Base-by-base conservation (phyloP, 1,284 basidiomycete genomes). In the Cryptococcus sp. region DNA sequence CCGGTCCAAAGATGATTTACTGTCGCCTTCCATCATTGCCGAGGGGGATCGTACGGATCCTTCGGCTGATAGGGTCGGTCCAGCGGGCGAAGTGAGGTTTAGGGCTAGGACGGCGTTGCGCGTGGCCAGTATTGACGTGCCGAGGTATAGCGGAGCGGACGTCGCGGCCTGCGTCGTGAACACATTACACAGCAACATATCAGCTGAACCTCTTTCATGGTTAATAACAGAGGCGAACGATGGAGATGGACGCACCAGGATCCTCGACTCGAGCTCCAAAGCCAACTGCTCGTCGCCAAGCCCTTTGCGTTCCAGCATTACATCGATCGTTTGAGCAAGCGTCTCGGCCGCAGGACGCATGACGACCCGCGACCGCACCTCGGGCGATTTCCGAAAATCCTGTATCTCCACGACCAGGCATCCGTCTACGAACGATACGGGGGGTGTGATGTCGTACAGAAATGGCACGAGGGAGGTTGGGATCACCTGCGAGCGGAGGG, bases 401-500 rank as follows among this genome's bases (percentile, higher is more conserved):
- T 79, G 76, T 20, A 80, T 61, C 61, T 80, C 78, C 40, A 80
- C 75, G 11, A 80, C 75, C 11, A 79, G 66, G 57, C 79, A 80
- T 15, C 79, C 79, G 54, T 80, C 79, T 42, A 77, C 74, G 42
- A 78, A 76, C 2, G 76, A 71, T 10, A 79, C 66, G 6, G 72
- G 69, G 6, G 76, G 74, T 20, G 68, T 60, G 51, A 75, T 74
- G 54, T 77, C 73, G 69, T 78, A 77, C 23, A 80, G 65, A 49
- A 75, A 73, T 7, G 77, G 77, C 17, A 79, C 70, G 50, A 80
- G 71, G 13, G 69, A 65, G 7, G 72, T 59, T 2, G 78, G 78
- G 42, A 80, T 78, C 42, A 74, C 70, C 57, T 80, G 79, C n/a
- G 77, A 67, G 44, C 77, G 71, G 13, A 80, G 67, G 7, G 78